Conservation (phyloP, 495 filamentous ascomycete species). For the Pyronema domesticum region DNA sequence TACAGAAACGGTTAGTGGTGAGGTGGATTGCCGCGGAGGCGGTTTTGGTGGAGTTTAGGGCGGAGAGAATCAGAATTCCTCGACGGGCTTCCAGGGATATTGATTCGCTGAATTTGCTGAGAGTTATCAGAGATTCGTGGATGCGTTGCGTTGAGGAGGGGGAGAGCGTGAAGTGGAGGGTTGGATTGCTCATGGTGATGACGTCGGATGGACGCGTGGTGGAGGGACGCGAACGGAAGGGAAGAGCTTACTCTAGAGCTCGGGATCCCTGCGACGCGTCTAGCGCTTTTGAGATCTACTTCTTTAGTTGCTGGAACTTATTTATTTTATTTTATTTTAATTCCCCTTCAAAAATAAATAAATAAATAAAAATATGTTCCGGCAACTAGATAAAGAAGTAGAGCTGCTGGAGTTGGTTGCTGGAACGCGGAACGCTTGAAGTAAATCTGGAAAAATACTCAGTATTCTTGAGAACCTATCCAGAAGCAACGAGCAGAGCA, state of each 20-base stretch:
- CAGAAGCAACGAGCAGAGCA: no score
- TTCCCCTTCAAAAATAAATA: no score
- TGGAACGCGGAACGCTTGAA: no score
- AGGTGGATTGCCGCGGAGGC: slow-evolving; percentile 74
- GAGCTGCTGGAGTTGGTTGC: no score
- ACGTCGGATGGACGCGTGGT: neutral
- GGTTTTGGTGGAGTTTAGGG: slow-evolving; percentile 82
- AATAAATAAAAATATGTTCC: no score
- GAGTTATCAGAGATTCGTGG: slow-evolving; percentile 69
- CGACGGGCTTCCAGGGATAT: slow-evolving; percentile 60
- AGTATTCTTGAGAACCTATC: no score
- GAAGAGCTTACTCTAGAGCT: neutral
- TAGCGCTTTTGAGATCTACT: no score
- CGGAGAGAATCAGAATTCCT: slow-evolving; percentile 55
- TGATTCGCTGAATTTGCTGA: slow-evolving; percentile 81
- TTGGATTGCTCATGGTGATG: slow-evolving; percentile 18
- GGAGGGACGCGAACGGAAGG: neutral
- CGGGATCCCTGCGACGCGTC: no score
- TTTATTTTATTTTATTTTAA: no score
- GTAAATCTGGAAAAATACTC: no score
- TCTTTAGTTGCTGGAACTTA: no score
- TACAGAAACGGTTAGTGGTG: slow-evolving; percentile 59
- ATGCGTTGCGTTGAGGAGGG: slow-evolving; percentile 55
- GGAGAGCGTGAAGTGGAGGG: slow-evolving; percentile 60
- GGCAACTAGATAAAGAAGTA: no score